Percentiles rank a stretch among this genome's conserved stretches.
Evolutionary conservation across 345 rosid species (phyloP).

Genomic region (Turnera subulata): DNA sequence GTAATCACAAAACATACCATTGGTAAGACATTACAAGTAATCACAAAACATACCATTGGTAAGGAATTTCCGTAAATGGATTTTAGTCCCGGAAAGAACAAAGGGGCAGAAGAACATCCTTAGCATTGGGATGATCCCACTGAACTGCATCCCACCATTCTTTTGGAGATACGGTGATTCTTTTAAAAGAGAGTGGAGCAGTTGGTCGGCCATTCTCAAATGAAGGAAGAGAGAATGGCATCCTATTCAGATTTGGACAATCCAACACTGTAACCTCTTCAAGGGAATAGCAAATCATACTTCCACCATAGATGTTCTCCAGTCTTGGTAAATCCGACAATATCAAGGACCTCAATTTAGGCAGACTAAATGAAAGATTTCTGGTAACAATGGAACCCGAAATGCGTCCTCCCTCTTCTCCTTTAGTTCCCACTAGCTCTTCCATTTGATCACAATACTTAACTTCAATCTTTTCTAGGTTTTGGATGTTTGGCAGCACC

Average conservation of each 20-base stretch:
- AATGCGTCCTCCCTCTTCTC: not conserved
- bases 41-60: no score
- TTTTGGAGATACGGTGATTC: not conserved
- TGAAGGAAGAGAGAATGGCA: not conserved
- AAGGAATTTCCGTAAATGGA: no score
- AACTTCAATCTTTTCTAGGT: not conserved
- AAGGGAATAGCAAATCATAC: not conserved
- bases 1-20: no score
- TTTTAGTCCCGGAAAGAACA: no score
- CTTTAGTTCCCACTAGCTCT: not conserved
- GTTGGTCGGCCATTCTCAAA: no score
- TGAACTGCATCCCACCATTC: no score
- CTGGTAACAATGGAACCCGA: not conserved
- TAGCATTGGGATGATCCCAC: not conserved
- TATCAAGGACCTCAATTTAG: fast-evolving
- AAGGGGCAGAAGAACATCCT: no score
- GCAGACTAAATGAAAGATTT: no score
- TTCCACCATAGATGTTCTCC: not conserved
- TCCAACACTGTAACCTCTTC: fast-evolving
- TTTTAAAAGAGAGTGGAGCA: not conserved
- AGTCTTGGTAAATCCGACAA: fast-evolving
- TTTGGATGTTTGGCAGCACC: not conserved
- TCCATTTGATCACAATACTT: not conserved
- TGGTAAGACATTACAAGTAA: no score
- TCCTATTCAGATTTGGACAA: not conserved